Base-by-base conservation (phyloP, 768 basidiomycete species). In the Saitozyma sp. region DNA sequence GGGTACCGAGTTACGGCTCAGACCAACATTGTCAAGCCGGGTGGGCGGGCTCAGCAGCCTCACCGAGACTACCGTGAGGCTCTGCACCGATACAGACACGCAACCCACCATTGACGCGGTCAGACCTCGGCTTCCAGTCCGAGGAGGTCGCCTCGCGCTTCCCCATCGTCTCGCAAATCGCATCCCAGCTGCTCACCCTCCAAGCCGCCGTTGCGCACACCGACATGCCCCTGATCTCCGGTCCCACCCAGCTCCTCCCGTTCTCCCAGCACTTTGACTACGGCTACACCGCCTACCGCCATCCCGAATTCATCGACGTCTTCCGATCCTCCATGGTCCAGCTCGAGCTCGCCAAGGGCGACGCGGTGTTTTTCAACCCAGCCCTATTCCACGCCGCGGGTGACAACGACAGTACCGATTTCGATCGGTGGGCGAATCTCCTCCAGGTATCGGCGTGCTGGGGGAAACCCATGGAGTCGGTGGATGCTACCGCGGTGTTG, bases 291-390 rank as follows among this genome's bases (percentile, higher is more conserved):
- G 54, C 53, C 9, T 61, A 49, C 46, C 42, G 54, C 9, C 54
- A 46, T 8, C 62, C 48, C 8, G 63, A 64, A 38, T 68, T 54
- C 59, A 48, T 61, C 16, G 38, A 57, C 16, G 38, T 49, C 13
- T 45, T 61, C 58, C 1, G 54, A 8, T 14, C 14, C 6, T n/a
- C 19, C 16, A 54, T 61, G 63, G 37, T 58, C 40, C 66, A 68
- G 48, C 42, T 61, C 8, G 39, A 29, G 19, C 63, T 68, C 39
- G 37, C 50, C 8, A 39, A 16, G 14, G 66, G 66, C n/a, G 66
- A 68, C 46, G 66, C 59, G 19, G 20, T 64, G 10, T 64, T 64
- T 55, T 68, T 68, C 63, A 68, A 68, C 43, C 66, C 66, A 8
- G 63, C 63, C 11, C 39, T 51, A 5, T 60, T 56, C 59, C 66